phyloP scores from a whole-genome alignment of 495 filamentous ascomycete genomes.

The Talaromyces thailandensis region DNA sequence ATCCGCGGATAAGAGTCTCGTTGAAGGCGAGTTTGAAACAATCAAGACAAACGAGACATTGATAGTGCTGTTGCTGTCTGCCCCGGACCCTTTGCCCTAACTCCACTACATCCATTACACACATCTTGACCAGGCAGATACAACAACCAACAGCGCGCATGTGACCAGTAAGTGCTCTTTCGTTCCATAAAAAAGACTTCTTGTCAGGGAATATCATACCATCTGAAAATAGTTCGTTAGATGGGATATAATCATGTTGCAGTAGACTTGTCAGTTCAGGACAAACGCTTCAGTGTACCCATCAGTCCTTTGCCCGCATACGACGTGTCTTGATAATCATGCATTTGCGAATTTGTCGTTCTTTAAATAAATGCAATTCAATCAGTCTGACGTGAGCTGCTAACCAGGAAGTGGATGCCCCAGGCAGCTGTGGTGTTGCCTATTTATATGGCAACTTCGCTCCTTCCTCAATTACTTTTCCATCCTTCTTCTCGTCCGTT shows the following conservation, averaged over 20 bases:
- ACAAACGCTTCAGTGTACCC: not conserved
- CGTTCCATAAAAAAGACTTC: not conserved
- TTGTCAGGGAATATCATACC: not conserved
- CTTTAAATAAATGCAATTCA: not conserved
- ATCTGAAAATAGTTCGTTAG: not conserved
- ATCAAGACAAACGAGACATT: not conserved
- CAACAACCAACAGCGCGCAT: not conserved
- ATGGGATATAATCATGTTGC: not conserved
- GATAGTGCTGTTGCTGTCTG: not conserved
- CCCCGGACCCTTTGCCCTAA: not conserved
- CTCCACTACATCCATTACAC: not conserved
- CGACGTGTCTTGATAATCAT: not conserved
- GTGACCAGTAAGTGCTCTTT: not conserved
- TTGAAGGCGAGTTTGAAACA: not conserved
- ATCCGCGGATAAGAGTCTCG: not conserved
- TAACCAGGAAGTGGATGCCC: not conserved
- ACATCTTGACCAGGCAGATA: not conserved
- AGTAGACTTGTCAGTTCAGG: not conserved
- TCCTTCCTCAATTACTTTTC: not conserved
- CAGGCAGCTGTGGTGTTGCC: not conserved
- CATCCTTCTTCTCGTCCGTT: not conserved
- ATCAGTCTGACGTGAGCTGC: not conserved
- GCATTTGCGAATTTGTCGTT: not conserved
- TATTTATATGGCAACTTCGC: not conserved
- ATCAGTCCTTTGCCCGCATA: not conserved